Base-by-base conservation (phyloP, 2,329 filamentous ascomycete genomes). In the Exserohilum turcica region DNA sequence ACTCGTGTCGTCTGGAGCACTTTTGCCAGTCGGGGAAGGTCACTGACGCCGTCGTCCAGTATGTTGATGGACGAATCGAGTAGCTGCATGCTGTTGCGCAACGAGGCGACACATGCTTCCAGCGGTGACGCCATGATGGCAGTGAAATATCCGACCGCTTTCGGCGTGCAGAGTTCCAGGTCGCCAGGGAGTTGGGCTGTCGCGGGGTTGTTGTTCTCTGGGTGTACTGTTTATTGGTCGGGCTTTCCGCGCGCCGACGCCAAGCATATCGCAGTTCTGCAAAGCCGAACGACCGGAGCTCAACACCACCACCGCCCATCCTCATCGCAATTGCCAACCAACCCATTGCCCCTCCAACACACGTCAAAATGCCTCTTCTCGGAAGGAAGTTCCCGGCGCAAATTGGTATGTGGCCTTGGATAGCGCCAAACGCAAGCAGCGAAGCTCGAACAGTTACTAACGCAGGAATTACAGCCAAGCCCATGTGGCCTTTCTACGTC, bases 401-500 rank as follows among this genome's bases (percentile, higher is more conserved):
- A 56, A 63, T 82, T 65, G 76, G 80, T 82, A 74, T 55, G 78
- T 76, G 53, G 59, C 56, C 43, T 54, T 51, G 46, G 27, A 48
- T 35, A 29, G 38, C 46, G 46, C 27, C 38, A 37, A 24, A 35
- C 36, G 40, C 19, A 43, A 48, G 36, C 36, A n/a, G 6, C 31
- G 39, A 38, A 43, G 56, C 43, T 46, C 31, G 44, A 56, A 53
- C 19, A 37, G 57, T 43, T 55, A 64, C 73, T 75, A 70, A 75
- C 59, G 52, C 53, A 32, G 68, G 39, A 44, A 48, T 56, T 73
- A 76, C 75, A 97, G 93, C 91, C 81, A 85, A 86, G 84, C 92
- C 93, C 70, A 87, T 95, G 87, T 86, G 86, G 77, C 93, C 93
- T 68, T 97, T 97, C 86, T 94, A 92, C 84, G 83, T 84, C 78